Evolutionary conservation across 2,329 filamentous ascomycete species (phyloP).

Genomic region (Neofusicoccum parvum): DNA sequence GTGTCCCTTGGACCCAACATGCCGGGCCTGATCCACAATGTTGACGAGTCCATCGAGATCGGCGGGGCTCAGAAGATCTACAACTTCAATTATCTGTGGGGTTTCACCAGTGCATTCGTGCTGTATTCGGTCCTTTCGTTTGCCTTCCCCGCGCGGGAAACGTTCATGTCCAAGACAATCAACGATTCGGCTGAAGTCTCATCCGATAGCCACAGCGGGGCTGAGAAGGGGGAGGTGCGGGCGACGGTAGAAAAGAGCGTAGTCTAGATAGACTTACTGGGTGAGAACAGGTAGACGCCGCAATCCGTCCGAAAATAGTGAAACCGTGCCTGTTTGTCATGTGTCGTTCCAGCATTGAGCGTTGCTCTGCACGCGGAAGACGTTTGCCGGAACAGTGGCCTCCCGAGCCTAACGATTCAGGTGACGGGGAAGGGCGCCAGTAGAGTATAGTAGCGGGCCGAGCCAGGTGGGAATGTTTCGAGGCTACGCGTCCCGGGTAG

Average conservation of each 20-base stretch:
- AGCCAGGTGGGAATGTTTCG: not conserved
- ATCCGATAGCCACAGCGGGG: not conserved
- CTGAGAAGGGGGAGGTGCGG: not conserved
- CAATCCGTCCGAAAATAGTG: not conserved
- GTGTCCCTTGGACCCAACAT: constrained; percentile 26
- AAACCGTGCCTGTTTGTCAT: not conserved
- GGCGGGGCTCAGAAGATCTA: constrained; percentile 33
- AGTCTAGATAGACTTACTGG: not conserved
- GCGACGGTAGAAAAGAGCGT: not conserved
- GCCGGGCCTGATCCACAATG: constrained; percentile 27
- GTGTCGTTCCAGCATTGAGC: no score
- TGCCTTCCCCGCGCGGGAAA: constrained; percentile 37
- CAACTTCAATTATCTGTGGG: constrained; percentile 40
- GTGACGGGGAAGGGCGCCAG: not conserved
- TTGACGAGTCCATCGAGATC: constrained; percentile 26
- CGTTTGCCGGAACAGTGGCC: no score
- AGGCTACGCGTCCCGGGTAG: not conserved
- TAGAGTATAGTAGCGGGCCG: not conserved
- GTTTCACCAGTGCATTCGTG: constrained; percentile 40
- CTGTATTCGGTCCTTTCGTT: constrained; percentile 34
- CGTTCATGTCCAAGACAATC: constrained; percentile 30
- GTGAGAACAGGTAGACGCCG: not conserved
- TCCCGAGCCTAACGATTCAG: not conserved
- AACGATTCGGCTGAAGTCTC: not conserved
- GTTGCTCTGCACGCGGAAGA: no score